phyloP scores from a whole-genome alignment of 2,329 filamentous ascomycete species.

The Endothia cerciana region DNA sequence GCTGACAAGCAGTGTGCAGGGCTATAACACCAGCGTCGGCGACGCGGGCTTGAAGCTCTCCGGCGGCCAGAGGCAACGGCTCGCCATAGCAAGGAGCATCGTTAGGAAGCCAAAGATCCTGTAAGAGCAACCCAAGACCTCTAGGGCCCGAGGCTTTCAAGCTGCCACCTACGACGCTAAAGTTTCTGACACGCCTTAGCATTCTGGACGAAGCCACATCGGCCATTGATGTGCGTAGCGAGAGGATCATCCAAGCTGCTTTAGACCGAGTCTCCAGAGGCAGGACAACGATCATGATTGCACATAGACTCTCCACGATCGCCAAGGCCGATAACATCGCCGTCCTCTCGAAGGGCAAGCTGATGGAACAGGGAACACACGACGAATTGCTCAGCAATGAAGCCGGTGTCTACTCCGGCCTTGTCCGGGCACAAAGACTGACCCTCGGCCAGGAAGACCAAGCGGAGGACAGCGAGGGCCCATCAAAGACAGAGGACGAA shows the following conservation, averaged over 20 bases:
- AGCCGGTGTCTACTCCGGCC: slow-evolving; percentile 66
- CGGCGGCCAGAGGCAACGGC: slow-evolving; percentile 65
- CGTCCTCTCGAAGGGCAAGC: slow-evolving; percentile 71
- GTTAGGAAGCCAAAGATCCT: slow-evolving; percentile 64
- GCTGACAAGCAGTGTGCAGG: slow-evolving; percentile 42
- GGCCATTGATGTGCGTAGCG: slow-evolving; percentile 48
- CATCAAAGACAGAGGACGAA: slow-evolving; percentile 43
- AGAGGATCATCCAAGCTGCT: slow-evolving; percentile 56
- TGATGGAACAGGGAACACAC: slow-evolving; percentile 77
- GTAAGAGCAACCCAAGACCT: neutral
- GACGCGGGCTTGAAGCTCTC: slow-evolving; percentile 76
- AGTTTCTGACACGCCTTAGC: neutral
- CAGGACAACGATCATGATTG: slow-evolving; percentile 67
- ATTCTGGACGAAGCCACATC: slow-evolving; percentile 70
- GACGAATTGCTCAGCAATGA: slow-evolving; percentile 66
- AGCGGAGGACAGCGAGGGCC: slow-evolving; percentile 41
- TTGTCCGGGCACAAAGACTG: slow-evolving; percentile 68
- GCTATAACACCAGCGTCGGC: slow-evolving; percentile 75
- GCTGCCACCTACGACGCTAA: neutral
- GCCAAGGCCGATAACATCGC: slow-evolving; percentile 79
- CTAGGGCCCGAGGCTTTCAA: neutral
- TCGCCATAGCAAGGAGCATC: slow-evolving; percentile 66
- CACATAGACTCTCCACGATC: slow-evolving; percentile 75
- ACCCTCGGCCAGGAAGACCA: slow-evolving; percentile 51
- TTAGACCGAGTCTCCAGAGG: slow-evolving; percentile 57